phyloP scores from a whole-genome alignment of 192 early-diverging fungal species.

The Coemansia sp. region DNA sequence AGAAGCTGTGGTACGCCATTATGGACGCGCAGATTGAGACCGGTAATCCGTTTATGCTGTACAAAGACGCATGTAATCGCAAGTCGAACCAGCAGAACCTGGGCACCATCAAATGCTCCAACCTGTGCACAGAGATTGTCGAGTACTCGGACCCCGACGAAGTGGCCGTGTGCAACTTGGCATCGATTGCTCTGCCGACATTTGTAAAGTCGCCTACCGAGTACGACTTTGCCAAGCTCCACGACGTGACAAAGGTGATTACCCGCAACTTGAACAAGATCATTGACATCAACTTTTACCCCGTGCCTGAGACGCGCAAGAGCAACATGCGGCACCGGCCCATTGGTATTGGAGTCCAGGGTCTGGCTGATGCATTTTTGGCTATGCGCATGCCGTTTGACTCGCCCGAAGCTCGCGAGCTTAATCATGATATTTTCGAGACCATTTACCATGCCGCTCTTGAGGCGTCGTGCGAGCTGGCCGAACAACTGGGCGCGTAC shows the following conservation, averaged over 20 bases:
- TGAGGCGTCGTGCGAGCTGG: conserved; percentile 89
- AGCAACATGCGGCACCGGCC: conserved; percentile 96
- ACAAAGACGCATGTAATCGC: conserved; percentile 99
- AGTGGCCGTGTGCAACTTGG: conserved; percentile 96
- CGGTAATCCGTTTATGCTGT: conserved; percentile 96
- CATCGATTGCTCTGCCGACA: conserved; percentile 85
- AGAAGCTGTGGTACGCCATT: conserved; percentile 97
- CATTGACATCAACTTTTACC: conserved; percentile 97
- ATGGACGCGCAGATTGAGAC: conserved; percentile 96
- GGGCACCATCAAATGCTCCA: conserved; percentile 98
- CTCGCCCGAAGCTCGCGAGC: conserved; percentile 71
- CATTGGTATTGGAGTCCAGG: conserved; percentile 98
- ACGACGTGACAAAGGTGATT: conserved; percentile 82
- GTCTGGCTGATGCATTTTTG: conserved; percentile 96
- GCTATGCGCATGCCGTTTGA: conserved; percentile 94
- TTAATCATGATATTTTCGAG: conserved; percentile 92
- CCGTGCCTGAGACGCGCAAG: conserved; percentile 78
- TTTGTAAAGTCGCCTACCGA: conserved; percentile 71
- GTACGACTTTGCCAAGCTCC: conserved; percentile 86
- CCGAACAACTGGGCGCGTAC: conserved; percentile 65
- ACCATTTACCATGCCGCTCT: conserved; percentile 94
- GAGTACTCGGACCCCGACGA: conserved; percentile 95
- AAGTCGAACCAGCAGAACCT: conserved; percentile 99
- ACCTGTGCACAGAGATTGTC: conserved; percentile 98
- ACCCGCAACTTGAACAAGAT: conserved; percentile 94